phyloP scores from a whole-genome alignment of 257 asterid genomes.

The Solanum stenotomum region DNA sequence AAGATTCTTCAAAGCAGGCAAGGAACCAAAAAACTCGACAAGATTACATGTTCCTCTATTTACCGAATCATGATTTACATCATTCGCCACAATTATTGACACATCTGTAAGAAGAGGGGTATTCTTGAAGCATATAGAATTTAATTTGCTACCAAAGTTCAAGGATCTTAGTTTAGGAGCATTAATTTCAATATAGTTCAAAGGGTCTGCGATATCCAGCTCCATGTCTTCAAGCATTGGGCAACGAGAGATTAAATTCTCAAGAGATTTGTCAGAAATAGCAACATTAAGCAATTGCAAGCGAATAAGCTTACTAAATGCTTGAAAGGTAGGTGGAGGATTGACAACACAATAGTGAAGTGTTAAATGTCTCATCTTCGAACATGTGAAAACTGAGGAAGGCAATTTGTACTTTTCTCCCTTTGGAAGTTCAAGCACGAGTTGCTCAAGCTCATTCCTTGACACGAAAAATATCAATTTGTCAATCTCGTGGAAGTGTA shows the following conservation, averaged over 20 bases:
- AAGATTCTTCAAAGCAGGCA: not conserved
- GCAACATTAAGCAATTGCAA: not conserved
- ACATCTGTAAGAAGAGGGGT: not conserved
- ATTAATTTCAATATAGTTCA: not conserved
- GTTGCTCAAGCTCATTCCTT: not conserved
- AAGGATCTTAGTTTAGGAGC: slow-evolving; percentile 1
- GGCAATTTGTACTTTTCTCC: not conserved
- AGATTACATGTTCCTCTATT: not conserved
- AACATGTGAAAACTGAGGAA: not conserved
- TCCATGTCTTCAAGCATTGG: not conserved
- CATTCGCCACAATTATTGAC: not conserved
- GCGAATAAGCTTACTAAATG: not conserved
- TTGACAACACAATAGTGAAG: not conserved
- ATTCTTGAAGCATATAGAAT: not conserved
- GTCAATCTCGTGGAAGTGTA: not conserved
- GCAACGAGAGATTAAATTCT: not conserved
- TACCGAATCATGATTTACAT: not conserved
- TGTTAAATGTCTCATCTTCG: not conserved
- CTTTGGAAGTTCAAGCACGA: not conserved
- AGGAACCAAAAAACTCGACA: not conserved
- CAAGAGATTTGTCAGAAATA: not conserved
- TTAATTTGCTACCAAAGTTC: not conserved
- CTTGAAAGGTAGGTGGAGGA: not conserved
- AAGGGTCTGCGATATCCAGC: not conserved
- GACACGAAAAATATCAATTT: not conserved